Base-by-base conservation (phyloP, 106 monocot genomes). In the Dendrobium catenatum region DNA sequence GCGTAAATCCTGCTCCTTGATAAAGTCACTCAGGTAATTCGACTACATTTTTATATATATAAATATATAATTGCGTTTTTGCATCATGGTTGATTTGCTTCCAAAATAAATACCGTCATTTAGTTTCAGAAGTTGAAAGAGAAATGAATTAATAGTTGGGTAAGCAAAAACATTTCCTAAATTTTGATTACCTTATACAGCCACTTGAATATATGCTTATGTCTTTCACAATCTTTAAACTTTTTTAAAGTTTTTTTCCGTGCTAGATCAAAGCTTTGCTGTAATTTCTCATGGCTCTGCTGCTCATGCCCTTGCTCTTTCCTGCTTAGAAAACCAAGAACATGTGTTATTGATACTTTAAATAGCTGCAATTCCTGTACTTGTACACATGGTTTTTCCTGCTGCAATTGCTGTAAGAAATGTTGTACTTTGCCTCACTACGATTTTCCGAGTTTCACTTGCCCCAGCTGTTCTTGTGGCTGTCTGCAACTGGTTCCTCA, bases 251-350 rank as follows among this genome's bases (percentile, higher is more conserved):
- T 66, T 66, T n/a, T 1, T 27, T 27, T 33, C 33, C 37, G 31
- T 33, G 10, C 33, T 37, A 72, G 72, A 72, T 33, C 29, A 33
- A 72, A 33, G 27, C 27, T 72, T 9, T 72, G 72, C 72, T 33
- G 33, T 29, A 72, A 17, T 29, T 72, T 72, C 8, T 72, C 72
- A 72, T 72, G 72, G 72, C 72, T 72, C 0, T 72, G 72, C 72
- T 72, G 27, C 72, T 37, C 72, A 9, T 72, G 31, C 13, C 72
- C 72, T 8, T 33, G 72, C 72, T 37, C 72, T 72, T 29, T 33
- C 33, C 72, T 9, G 27, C 10, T 37, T 8, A 72, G 10, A 16
- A 72, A 37, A 29, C 4, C 10, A 17, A 37, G 15, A 33, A 72
- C 8, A 72, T 72, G 72, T 13, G 9, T 20, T 11, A 10, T 15